phyloP scores from a whole-genome alignment of 2,329 filamentous ascomycete genomes.

The Ophiostoma fasciatum region DNA sequence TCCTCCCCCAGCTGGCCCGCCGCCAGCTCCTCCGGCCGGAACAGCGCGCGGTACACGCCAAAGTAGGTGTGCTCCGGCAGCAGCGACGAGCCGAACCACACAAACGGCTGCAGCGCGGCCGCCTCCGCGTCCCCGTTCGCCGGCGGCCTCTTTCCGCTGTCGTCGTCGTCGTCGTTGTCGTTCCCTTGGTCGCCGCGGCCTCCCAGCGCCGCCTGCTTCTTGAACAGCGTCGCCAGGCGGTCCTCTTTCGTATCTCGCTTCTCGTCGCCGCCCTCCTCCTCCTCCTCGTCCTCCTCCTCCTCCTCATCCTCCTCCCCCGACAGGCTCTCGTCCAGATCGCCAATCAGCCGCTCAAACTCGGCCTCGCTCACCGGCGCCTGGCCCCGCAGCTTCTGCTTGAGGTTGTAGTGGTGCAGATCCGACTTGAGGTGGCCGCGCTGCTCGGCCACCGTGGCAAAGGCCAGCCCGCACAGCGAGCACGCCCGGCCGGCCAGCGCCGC shows the following conservation, averaged over 20 bases:
- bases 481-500: constrained; percentile 47
- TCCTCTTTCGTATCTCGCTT: constrained; percentile 24
- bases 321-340: constrained; percentile 75
- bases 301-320: constrained; percentile 76
- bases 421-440: constrained; percentile 79
- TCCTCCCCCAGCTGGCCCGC: constrained; percentile 47
- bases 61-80: constrained; percentile 68
- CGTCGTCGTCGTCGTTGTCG: constrained; percentile 31
- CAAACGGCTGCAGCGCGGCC: constrained; percentile 23
- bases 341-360: constrained; percentile 78
- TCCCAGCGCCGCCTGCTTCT: constrained; percentile 62
- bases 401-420: constrained; percentile 84
- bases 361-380: constrained; percentile 55
- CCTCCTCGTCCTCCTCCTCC: constrained; percentile 40
- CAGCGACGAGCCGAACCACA: constrained; percentile 72
- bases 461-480: constrained; percentile 65
- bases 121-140: constrained; percentile 26
- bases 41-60: constrained; percentile 72
- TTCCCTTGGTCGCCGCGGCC: constrained; percentile 6
- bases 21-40: constrained; percentile 56
- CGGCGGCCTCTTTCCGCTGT: constrained; percentile 26
- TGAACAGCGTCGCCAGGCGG: constrained; percentile 61
- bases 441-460: constrained; percentile 59
- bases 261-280: constrained; percentile 6
- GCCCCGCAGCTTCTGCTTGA: constrained; percentile 79